A percentile compares a stretch with the other conserved stretches of the same genome.
Evolutionary conservation across 345 rosid species (phyloP).

Genomic region (Eucalyptus caleyi): DNA sequence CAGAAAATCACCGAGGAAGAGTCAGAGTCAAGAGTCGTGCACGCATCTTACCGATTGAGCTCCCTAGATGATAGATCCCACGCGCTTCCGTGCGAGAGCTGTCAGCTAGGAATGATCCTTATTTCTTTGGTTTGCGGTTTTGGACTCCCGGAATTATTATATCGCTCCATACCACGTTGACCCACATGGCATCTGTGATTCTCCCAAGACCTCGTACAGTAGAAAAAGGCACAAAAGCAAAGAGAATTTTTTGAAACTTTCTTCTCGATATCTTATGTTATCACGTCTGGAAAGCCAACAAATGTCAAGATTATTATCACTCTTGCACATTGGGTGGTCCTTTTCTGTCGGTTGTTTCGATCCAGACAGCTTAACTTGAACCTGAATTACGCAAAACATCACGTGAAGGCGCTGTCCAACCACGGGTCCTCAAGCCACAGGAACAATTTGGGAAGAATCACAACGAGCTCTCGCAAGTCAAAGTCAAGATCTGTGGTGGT

Average conservation of each 20-base stretch:
- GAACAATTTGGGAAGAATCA: background rate
- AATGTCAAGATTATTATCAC: background rate
- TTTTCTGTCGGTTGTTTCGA: background rate
- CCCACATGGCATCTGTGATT: background rate
- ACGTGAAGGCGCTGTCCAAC: background rate
- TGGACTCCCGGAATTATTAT: background rate
- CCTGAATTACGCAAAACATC: background rate
- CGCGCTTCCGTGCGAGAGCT: background rate
- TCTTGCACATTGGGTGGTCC: background rate
- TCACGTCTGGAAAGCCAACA: background rate
- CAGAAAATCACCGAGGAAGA: background rate
- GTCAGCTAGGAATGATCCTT: background rate
- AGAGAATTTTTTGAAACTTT: background rate
- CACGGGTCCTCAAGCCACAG: background rate
- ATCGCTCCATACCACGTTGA: background rate
- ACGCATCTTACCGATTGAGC: background rate
- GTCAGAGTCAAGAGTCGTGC: background rate
- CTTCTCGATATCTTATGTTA: background rate
- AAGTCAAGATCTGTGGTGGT: background rate
- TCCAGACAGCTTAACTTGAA: background rate
- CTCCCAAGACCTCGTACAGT: background rate
- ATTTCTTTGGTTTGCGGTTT: background rate
- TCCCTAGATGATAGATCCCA: background rate
- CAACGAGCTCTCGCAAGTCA: background rate
- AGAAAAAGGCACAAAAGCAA: background rate